Evolutionary conservation across 164 flowering plant species (phyloP), one percentile per base, ranked within the genome.

Genomic region (Vitis rupestris): DNA sequence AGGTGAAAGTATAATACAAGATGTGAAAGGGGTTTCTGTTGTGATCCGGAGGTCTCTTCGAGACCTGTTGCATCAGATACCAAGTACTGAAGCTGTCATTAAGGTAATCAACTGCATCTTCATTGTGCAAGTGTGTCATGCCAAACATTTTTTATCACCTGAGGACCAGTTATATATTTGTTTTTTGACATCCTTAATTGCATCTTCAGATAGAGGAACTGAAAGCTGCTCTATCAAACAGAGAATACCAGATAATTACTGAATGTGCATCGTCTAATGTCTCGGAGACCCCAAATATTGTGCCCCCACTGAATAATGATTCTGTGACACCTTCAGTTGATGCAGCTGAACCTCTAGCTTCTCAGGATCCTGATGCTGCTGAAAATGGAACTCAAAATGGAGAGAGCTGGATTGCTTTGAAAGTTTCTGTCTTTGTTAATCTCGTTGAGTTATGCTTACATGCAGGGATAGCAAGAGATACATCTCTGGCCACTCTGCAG

Each of bases 401-500:
- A 48, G 85, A 82, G 67, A 30, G 71, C 19, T 91, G 93, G 97
- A 75, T 83, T 51, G 71, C 78, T 50, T 79, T 87, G 77, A 86
- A 83, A 79, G 83, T 91, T 47, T 84, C 84, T 61, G 88, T 95
- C 65, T 65, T 66, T 49, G 72, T 95, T 64, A 69, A 82, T 73
- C 77, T 95, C 67, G 86, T 90, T 72, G 94, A 91, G 58, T 75
- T 95, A 70, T 70, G 83, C 70, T 80, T 95, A 72, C 84, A 86
- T 81, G 69, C 90, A 58, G 98, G 98, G 16, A 67, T 73, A 17
- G 55, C 88, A 69, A 83, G 94, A 77, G 97, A 93, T 79, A 72
- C 91, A 60, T 70, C 97, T 56, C 82, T 95, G 71, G 96, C 96
- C 49, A 85, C 89, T n/a, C 68, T 95, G 66, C 96, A 93, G 99